Evolutionary conservation across 2,329 filamentous ascomycete genomes (phyloP), one percentile per base, ranked within the genome.

Genomic region (Epichloe sp.): DNA sequence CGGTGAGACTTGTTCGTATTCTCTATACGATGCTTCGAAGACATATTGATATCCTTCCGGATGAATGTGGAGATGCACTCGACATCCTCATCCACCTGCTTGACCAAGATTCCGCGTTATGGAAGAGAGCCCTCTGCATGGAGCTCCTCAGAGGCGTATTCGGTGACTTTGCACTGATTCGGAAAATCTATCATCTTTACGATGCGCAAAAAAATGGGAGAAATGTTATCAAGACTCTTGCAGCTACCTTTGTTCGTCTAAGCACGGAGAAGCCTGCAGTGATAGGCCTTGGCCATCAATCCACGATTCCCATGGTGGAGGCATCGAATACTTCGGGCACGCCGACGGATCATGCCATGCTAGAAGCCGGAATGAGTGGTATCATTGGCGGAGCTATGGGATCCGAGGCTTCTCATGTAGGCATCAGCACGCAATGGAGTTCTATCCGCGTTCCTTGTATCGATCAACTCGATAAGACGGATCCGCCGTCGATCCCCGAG

Each of bases 371-470:
- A 44, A 82, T 96, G 55, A 82, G 87, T 35, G 91, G 91, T 46
- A 87, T 95, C 26, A 95, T 97, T 61, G 82, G 85, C 51, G 79
- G 84, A 41, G 79, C 84, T 7, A 78, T 85, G 36, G 77, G 80
- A 15, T 74, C 81, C 1, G 81, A 83, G 51, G 82, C 83, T 26
- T 74, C 78, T 26, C 85, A 78, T 56, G 82, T 80, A 0, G 89
- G 88, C 8, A 90, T 98, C 61, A 95, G 89, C 67, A 82, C 78
- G 3, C 86, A 95, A 61, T 97, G 89, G 89, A 98, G 93, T 65
- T 79, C 84, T 12, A 79, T 95, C 54, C 80, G 88, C 47, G 85
- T 89, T 11, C 85, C 89, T 5, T 95, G 88, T 62, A 88, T 97
- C 54, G 93, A 98, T 59, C 88, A 95, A 56, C 78, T 97, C 19